A percentile compares a stretch with the other conserved stretches of the same genome.
Conservation (phyloP, 2,329 filamentous ascomycete genomes). For the Didymella pinodella region DNA sequence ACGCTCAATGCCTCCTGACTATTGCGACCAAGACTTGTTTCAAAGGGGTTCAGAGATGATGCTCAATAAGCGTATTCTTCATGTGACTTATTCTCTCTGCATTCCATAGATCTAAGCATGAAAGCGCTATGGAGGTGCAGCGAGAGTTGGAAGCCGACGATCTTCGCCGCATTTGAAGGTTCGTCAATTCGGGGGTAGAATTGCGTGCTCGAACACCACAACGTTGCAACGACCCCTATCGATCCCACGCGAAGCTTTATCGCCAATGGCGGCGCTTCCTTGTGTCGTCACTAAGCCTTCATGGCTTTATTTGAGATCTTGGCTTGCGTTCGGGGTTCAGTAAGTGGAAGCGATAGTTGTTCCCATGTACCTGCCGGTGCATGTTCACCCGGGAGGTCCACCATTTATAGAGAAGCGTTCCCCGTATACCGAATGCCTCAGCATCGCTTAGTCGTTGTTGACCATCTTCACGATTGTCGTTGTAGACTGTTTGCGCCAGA, state of each 20-base stretch:
- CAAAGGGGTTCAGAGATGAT: background rate
- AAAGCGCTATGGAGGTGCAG: background rate
- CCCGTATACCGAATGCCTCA: background rate
- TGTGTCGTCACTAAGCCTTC: conserved; percentile 24
- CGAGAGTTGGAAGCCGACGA: background rate
- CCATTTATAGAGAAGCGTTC: background rate
- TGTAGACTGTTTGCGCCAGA: background rate
- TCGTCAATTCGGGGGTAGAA: conserved; percentile 4
- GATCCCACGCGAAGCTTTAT: conserved; percentile 18
- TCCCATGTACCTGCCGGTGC: conserved; percentile 10
- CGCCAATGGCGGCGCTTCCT: conserved; percentile 29
- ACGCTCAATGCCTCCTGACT: too few relatives aligned
- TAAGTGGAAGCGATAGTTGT: conserved; percentile 8
- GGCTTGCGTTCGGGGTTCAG: conserved; percentile 6
- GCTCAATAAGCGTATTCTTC: background rate
- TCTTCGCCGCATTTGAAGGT: background rate
- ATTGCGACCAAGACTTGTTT: background rate
- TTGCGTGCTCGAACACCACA: conserved; percentile 32
- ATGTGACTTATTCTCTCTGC: background rate
- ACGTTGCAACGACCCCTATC: conserved; percentile 7
- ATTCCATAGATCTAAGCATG: background rate
- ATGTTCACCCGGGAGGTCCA: background rate
- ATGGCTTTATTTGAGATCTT: conserved; percentile 20
- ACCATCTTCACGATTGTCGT: background rate
- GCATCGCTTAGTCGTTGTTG: background rate